Evolutionary conservation across 805 yeast species (phyloP).

Genomic region (Naumovozyma castellii): DNA sequence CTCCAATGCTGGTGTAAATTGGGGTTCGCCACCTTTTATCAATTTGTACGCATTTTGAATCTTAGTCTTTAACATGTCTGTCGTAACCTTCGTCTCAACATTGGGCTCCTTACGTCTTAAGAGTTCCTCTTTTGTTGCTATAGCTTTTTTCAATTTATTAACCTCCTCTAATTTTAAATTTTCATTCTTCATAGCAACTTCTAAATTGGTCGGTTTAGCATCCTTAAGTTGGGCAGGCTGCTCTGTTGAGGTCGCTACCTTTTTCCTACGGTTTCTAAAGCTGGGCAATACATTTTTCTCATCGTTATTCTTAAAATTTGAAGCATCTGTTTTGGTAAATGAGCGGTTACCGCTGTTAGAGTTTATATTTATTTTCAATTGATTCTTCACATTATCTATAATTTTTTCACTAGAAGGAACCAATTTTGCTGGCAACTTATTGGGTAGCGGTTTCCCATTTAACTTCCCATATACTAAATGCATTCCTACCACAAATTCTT

Average conservation of each 20-base stretch:
- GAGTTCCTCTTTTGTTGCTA: neutral
- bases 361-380: slow-evolving; percentile 15
- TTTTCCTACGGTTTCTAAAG: slow-evolving; percentile 39
- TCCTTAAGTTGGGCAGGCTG: neutral
- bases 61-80: slow-evolving; percentile 54
- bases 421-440: slow-evolving; percentile 74
- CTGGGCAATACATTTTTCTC: slow-evolving; percentile 60
- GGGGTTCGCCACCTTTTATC: slow-evolving; percentile 24
- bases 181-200: too few relatives aligned
- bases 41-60: slow-evolving; percentile 33
- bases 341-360: slow-evolving; percentile 2
- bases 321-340: slow-evolving; percentile 15
- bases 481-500: slow-evolving; percentile 94
- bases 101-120: slow-evolving; percentile 4
- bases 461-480: slow-evolving; percentile 83
- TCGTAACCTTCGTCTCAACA: slow-evolving; percentile 42
- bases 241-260: neutral
- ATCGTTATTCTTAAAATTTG: slow-evolving; percentile 68
- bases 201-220: neutral
- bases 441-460: slow-evolving; percentile 77
- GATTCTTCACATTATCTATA: slow-evolving; percentile 61
- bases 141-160: neutral
- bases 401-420: slow-evolving; percentile 77
- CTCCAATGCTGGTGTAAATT: slow-evolving; percentile 43
- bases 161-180: too few relatives aligned